Percentiles rank a stretch among this genome's conserved stretches.
These are phyloP conservation scores for Aspergillus ostianus DNA, from an alignment of 495 filamentous ascomycete species.

Conservation along the genomic window DNA sequence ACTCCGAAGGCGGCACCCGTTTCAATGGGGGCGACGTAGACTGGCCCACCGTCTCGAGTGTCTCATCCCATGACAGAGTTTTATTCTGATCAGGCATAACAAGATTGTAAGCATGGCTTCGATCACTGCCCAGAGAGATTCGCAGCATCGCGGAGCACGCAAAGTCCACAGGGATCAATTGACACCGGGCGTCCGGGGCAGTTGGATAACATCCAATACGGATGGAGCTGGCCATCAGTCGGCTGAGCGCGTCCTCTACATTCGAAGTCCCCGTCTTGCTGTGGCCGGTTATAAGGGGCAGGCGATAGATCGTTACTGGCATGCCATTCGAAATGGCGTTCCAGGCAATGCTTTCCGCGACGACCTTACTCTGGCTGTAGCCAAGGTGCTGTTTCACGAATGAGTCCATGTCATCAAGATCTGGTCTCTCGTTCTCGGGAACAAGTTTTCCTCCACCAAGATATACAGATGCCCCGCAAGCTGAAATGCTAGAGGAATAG, in stretches of 20 bases:
- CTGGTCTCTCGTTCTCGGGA: not conserved
- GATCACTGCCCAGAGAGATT: not conserved
- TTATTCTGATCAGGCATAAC: constrained; percentile 3
- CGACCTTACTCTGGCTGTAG: constrained; percentile 13
- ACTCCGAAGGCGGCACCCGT: not conserved
- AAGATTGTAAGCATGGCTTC: constrained; percentile 2
- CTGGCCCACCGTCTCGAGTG: not conserved
- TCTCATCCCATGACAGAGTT: not conserved
- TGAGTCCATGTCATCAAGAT: not conserved
- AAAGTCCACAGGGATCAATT: constrained; percentile 7
- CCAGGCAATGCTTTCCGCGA: constrained; percentile 9
- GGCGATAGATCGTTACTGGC: constrained; percentile 5
- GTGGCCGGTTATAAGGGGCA: constrained; percentile 4
- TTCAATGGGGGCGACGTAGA: not conserved
- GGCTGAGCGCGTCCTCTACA: not conserved
- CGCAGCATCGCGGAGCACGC: not conserved
- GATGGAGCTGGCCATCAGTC: constrained; percentile 2
- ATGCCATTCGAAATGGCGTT: constrained; percentile 8
- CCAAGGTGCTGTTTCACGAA: not conserved
- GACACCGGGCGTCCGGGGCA: not conserved
- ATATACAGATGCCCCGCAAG: not conserved
- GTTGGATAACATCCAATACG: constrained; percentile 5
- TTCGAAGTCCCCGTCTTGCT: constrained; percentile 3
- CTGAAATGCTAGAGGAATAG: constrained; percentile 3
- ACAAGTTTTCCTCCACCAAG: not conserved